Evolutionary conservation across 2,329 filamentous ascomycete species (phyloP), one percentile per base, ranked within the genome.

Genomic region (Ceratocystis papillata): DNA sequence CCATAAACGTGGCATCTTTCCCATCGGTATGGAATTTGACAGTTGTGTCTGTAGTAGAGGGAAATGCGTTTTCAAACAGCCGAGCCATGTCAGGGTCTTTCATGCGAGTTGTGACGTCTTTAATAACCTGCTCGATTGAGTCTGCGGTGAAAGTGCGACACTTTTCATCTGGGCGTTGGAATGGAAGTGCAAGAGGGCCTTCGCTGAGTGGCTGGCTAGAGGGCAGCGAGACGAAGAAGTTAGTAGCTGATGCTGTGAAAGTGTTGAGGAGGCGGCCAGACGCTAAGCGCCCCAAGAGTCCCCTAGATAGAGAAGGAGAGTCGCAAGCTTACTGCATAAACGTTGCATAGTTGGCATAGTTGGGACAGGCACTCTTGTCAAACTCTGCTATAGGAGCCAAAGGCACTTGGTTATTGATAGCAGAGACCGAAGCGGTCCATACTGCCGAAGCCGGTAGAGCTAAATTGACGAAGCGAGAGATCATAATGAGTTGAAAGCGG

Each of bases 31-130:
- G 91, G 81, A 93, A 96, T 72, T 89, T 85, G 69, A 96, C 84
- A 0, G 91, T 96, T 0, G 91, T 96, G 72, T 96, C 91, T 2
- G 94, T 83, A 0, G 89, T 93, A 69, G 94, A 96, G 3, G 93
- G 93, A 70, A 95, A 97, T 1, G 93, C 87, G 73, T 99, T 99
- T 74, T 96, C 90, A 73, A 99, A 99, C 10, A 99, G 79, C 30
- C 92, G 86, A 2, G 93, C 93, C 12, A 99, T 83, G 71, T 97
- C 94, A 17, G 87, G 87, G 72, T 97, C 87, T 67, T 86, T 81
- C 77, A 99, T 88, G 64, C 84, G 87, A 33, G 83, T 81, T 5
- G 87, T 94, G 70, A 99, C 80, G 70, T 96, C 86, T 37, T 84
- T 75, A 69, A 99, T 96, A 63, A 96, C 88, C 72, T 88, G 81